Conservation (phyloP, 1,284 basidiomycete genomes). For the Cystobasidium slooffiae region DNA sequence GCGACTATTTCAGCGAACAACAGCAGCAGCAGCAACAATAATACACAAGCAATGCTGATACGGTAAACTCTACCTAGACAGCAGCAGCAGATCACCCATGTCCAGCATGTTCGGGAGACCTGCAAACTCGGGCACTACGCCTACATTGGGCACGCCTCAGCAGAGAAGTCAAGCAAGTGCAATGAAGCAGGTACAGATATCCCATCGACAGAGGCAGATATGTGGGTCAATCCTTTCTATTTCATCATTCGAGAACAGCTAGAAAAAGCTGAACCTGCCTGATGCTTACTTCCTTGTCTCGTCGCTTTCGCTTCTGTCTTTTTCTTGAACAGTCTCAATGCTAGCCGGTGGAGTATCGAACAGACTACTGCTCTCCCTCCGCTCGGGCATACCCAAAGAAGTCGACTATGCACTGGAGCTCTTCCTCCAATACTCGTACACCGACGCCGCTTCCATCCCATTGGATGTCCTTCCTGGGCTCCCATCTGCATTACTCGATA, state of each 20-base stretch:
- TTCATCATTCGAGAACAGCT: not conserved
- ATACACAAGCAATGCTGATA: not conserved
- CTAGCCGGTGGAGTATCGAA: constrained; percentile 72
- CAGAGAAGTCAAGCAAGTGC: constrained; percentile 20
- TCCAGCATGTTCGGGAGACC: constrained; percentile 31
- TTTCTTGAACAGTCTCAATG: constrained; percentile 69
- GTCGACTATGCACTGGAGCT: constrained; percentile 79
- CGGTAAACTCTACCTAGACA: not conserved
- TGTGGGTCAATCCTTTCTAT: not conserved
- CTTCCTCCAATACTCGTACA: constrained; percentile 68
- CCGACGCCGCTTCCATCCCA: constrained; percentile 70
- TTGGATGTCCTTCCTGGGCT: constrained; percentile 72
- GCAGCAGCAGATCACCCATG: not conserved
- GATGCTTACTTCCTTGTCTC: not conserved
- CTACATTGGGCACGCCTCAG: constrained; percentile 28
- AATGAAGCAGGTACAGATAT: constrained; percentile 17
- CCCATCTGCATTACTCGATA: constrained; percentile 75
- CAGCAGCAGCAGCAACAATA: not conserved
- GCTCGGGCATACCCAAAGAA: constrained; percentile 73
- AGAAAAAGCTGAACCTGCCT: not conserved
- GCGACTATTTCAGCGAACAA: not conserved
- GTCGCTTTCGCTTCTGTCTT: not conserved
- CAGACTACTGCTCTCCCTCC: constrained; percentile 76
- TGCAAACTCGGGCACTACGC: constrained; percentile 28
- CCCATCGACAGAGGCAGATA: constrained; percentile 15